Evolutionary conservation across 163 green algal species (phyloP), one percentile per base, ranked within the genome.

Genomic region (Scenedesmus sp.): DNA sequence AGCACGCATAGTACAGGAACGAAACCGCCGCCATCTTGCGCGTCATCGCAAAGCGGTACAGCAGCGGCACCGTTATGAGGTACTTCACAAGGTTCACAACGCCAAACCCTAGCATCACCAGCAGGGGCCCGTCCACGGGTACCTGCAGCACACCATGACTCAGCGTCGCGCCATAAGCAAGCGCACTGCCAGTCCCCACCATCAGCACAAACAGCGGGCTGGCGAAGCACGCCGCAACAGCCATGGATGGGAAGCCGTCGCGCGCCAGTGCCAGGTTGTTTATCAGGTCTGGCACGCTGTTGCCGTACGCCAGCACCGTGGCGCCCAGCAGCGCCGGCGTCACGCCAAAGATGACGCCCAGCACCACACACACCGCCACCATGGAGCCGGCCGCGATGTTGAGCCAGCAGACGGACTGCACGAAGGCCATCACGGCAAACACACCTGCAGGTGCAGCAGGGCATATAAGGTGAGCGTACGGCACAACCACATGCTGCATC

Each of bases 141-240:
- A 85, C 46, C 20, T 22, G 35, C 44, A 91, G 78, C 3, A 68
- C 44, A 2, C 73, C 86, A 53, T 79, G 70, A 30, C 80, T 79
- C n/a, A 80, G 35, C 33, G n/a, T 42, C 9, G 56, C 78, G 16
- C 87, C 87, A n/a, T 81, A 92, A 81, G 42, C 87, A 87, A 92
- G 30, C 7, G 89, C 89, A 13, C 72, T 56, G 51, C 73, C 53
- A 26, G 86, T 87, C 4, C 96, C 96, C 3, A 95, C 91, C 53
- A 98, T 88, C 56, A 99, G 84, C 59, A 96, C 96, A 89, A 99
- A 98, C 43, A 98, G 87, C 5, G 97, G 97, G 0, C 94, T 94
- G 3, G 95, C 97, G 90, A 98, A 98, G 85, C 96, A 97, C 1
- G 95, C 97, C 0, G 97, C 95, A 26, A 99, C 91, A 46, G 97